Evolutionary conservation across 345 rosid genomes (phyloP).

Genomic region (Eucalyptus coolabah): DNA sequence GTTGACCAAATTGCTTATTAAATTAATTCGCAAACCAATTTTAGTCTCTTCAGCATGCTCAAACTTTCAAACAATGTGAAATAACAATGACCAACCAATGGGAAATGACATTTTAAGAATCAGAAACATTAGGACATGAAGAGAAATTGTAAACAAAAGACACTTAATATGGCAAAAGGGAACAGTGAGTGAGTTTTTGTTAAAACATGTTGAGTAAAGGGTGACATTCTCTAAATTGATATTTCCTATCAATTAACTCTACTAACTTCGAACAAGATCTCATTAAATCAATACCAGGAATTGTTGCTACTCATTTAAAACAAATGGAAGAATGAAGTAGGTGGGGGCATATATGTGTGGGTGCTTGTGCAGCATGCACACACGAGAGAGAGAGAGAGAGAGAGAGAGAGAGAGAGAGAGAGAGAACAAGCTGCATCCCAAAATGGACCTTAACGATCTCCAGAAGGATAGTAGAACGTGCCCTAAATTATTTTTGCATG

Average conservation of each 20-base stretch:
- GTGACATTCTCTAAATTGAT: background rate
- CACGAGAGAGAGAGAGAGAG: no score
- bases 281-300: background rate
- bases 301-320: background rate
- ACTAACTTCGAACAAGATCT: background rate
- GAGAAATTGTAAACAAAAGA: background rate
- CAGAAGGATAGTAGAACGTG: background rate
- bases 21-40: background rate
- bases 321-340: background rate
- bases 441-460: background rate
- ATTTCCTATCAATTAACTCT: background rate
- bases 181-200: background rate
- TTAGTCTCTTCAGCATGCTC: background rate
- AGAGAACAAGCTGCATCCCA: background rate
- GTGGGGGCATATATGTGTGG: background rate
- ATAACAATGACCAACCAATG: background rate
- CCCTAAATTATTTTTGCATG: background rate
- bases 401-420: background rate
- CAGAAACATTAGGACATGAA: background rate
- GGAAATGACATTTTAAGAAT: background rate
- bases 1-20: background rate
- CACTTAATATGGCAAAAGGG: background rate
- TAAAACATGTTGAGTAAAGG: background rate
- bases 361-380: background rate
- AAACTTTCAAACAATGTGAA: background rate